phyloP scores from a whole-genome alignment of 2,329 filamentous ascomycete genomes.

The Epichloe sibirici region DNA sequence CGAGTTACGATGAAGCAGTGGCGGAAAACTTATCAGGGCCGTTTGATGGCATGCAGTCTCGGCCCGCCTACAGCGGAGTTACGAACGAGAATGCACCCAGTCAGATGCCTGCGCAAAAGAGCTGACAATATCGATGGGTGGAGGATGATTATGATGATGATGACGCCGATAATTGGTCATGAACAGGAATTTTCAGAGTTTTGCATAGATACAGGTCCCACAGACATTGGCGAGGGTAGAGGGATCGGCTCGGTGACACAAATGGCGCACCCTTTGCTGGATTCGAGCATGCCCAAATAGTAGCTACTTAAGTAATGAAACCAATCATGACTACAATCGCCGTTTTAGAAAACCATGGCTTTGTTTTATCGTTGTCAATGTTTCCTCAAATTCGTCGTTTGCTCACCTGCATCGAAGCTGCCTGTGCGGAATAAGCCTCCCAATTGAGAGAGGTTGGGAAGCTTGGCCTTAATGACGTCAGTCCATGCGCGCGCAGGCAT shows the following conservation, averaged over 20 bases:
- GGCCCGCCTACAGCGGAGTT: constrained; percentile 56
- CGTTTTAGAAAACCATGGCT: neutral
- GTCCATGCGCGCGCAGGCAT: too few relatives aligned
- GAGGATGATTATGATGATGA: neutral
- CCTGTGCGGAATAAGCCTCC: too few relatives aligned
- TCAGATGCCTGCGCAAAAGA: constrained; percentile 32
- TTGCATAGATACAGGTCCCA: neutral
- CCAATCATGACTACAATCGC: neutral
- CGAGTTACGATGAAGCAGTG: constrained; percentile 89
- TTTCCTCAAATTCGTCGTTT: too few relatives aligned
- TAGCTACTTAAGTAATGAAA: neutral
- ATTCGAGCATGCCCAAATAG: neutral
- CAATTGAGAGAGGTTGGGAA: too few relatives aligned
- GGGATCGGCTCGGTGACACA: neutral
- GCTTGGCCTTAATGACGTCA: too few relatives aligned
- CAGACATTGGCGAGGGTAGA: neutral
- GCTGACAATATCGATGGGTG: constrained; percentile 12
- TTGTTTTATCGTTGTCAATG: too few relatives aligned
- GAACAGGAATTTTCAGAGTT: neutral
- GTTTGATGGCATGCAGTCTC: constrained; percentile 45
- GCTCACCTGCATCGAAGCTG: too few relatives aligned
- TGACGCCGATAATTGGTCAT: neutral
- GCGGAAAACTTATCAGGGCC: constrained; percentile 61
- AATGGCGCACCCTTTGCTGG: neutral
- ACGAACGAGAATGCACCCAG: constrained; percentile 49